Evolutionary conservation across 2,329 filamentous ascomycete species (phyloP).

Genomic region (Escovopsis sp.): DNA sequence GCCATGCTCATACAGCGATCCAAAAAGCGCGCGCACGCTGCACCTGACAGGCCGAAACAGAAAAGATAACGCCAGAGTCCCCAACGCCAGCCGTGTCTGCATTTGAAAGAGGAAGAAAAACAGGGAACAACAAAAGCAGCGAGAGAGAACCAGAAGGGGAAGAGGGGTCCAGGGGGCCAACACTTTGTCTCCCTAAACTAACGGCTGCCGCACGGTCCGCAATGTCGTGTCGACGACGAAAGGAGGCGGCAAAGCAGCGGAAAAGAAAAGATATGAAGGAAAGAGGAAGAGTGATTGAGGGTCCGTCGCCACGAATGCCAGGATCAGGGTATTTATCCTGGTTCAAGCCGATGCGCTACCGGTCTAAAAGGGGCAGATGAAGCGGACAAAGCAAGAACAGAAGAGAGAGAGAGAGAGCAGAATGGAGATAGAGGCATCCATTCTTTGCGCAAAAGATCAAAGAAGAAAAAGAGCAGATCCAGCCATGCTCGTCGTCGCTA

Average conservation of each 20-base stretch:
- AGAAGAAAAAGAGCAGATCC: slow-evolving; percentile 1
- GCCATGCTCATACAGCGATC: too few relatives aligned
- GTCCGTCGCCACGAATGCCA: neutral
- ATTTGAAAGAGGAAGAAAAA: neutral
- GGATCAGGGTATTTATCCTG: neutral
- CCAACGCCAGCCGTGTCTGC: neutral
- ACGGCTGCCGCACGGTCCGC: neutral
- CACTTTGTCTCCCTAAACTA: neutral
- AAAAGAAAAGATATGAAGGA: slow-evolving; percentile 3
- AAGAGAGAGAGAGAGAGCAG: neutral
- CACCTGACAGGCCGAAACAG: too few relatives aligned
- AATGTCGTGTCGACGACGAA: neutral
- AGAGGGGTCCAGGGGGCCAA: neutral
- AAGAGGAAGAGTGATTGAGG: slow-evolving; percentile 3
- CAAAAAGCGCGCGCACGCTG: too few relatives aligned
- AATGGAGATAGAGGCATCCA: neutral
- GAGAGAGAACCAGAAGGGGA: slow-evolving; percentile 1
- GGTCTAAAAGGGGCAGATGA: too few relatives aligned
- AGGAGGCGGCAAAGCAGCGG: slow-evolving; percentile 1
- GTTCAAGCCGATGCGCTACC: too few relatives aligned
- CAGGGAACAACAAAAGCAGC: neutral
- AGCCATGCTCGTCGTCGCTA: too few relatives aligned
- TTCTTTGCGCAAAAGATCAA: neutral
- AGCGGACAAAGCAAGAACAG: neutral
- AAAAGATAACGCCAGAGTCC: neutral